These are phyloP conservation scores for Cordyceps fumosorosea DNA, from an alignment of 2,329 filamentous ascomycete species.

Conservation along the genomic window DNA sequence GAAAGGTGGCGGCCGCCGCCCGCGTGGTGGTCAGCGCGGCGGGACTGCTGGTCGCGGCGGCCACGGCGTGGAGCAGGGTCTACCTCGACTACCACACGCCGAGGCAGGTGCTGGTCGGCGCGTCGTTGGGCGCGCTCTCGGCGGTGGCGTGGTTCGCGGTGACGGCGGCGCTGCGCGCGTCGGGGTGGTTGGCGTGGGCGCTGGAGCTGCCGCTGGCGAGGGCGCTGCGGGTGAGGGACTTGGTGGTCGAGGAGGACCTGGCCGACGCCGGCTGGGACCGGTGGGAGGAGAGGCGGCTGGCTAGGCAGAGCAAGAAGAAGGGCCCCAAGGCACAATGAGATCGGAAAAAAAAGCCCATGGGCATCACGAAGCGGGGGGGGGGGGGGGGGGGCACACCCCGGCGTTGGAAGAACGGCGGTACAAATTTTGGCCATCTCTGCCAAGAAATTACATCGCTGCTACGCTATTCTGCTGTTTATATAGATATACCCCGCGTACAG, in stretches of 20 bases:
- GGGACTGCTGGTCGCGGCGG: conserved; percentile 53
- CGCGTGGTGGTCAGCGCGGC: conserved; percentile 44
- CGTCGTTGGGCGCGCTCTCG: conserved; percentile 60
- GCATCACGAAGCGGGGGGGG: neutral
- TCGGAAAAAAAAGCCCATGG: neutral
- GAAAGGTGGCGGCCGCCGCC: conserved; percentile 51
- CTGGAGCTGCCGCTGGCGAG: conserved; percentile 59
- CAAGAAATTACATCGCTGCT: neutral
- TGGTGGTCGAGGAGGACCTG: conserved; percentile 82
- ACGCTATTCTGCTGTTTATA: neutral
- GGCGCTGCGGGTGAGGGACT: conserved; percentile 68
- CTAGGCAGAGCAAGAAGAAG: conserved; percentile 21
- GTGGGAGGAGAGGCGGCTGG: conserved; percentile 58
- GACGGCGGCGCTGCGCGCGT: conserved; percentile 59
- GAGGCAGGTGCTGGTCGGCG: conserved; percentile 79
- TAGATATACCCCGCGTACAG: conserved; percentile 1
- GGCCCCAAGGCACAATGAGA: conserved; percentile 21
- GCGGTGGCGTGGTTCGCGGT: conserved; percentile 73
- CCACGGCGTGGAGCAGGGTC: conserved; percentile 74
- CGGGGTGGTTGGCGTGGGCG: conserved; percentile 65
- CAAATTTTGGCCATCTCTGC: neutral
- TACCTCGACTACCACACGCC: conserved; percentile 92
- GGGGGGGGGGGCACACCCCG: neutral
- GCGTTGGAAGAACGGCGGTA: neutral
- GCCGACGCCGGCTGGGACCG: conserved; percentile 90